phyloP scores from a whole-genome alignment of 306 rosid genomes.

The Cucurbita moschata region DNA sequence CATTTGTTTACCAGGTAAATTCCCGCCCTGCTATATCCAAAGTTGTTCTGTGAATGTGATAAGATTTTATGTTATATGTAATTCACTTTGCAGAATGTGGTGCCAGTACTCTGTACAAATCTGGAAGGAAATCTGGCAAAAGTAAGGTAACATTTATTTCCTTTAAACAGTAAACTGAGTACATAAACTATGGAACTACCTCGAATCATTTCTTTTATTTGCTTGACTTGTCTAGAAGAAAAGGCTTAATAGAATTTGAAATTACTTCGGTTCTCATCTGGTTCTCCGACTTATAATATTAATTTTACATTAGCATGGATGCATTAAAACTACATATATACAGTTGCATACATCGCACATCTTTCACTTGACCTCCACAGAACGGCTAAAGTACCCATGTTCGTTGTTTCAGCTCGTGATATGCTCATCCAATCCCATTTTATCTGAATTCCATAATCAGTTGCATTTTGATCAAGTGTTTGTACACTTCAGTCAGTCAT shows the following conservation, averaged over 20 bases:
- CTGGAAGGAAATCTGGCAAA: slow-evolving; percentile 74
- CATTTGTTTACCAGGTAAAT: slow-evolving; percentile 80
- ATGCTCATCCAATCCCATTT: not conserved
- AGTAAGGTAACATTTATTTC: slow-evolving; percentile 52
- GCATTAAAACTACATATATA: not conserved
- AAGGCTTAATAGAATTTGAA: not conserved
- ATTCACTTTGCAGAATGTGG: slow-evolving; percentile 54
- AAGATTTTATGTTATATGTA: not conserved
- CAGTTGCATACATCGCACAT: not conserved
- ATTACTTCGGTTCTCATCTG: not conserved
- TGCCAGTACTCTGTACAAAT: slow-evolving; percentile 71
- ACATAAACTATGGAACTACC: not conserved
- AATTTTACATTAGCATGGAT: not conserved
- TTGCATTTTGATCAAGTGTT: not conserved
- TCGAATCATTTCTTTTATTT: not conserved
- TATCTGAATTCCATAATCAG: not conserved
- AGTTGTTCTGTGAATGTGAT: slow-evolving; percentile 7
- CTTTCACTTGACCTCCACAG: not conserved
- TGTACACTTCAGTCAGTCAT: not conserved
- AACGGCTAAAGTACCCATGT: not conserved
- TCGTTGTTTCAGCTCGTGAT: not conserved
- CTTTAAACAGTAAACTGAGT: not conserved
- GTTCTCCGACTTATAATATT: not conserved
- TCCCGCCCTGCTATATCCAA: slow-evolving; percentile 7
- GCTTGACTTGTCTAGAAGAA: not conserved